These are phyloP conservation scores for Tolypocladium ovalisporum DNA, from an alignment of 2,329 filamentous ascomycete genomes.

Conservation along the genomic window DNA sequence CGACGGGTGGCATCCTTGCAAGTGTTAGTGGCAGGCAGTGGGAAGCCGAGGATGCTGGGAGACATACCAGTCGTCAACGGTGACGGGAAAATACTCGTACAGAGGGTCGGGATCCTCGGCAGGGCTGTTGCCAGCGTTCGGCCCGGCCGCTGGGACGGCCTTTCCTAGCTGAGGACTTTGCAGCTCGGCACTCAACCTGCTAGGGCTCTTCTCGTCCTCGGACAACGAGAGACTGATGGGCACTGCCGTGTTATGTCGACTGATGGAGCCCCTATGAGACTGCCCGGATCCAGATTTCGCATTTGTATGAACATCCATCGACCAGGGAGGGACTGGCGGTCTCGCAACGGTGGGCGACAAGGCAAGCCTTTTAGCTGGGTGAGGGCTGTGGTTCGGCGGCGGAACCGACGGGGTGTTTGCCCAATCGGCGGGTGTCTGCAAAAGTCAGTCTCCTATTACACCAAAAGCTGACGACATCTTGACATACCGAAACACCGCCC, in stretches of 20 bases:
- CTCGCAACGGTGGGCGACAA: conserved; percentile 38
- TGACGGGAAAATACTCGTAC: conserved; percentile 92
- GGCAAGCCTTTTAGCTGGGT: conserved; percentile 40
- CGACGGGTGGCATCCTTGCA: conserved; percentile 68
- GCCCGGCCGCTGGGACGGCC: conserved; percentile 19
- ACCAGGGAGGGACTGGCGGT: conserved; percentile 44
- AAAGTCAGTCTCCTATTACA: conserved; percentile 7
- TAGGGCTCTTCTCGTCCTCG: conserved; percentile 49
- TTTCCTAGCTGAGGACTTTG: conserved; percentile 40
- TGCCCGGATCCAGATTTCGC: conserved; percentile 10
- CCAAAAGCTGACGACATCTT: background rate
- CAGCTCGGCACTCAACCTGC: conserved; percentile 36
- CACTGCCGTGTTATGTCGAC: conserved; percentile 17
- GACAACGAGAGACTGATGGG: conserved; percentile 46
- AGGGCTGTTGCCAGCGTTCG: conserved; percentile 44
- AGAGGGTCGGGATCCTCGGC: conserved; percentile 71
- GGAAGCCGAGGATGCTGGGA: background rate
- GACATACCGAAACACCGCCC: conserved; percentile 22
- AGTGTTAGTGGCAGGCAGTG: background rate
- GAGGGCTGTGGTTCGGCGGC: conserved; percentile 27
- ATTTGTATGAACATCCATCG: conserved; percentile 19
- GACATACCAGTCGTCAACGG: conserved; percentile 70
- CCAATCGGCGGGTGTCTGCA: conserved; percentile 33
- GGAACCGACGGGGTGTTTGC: conserved; percentile 25
- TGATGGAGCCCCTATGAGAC: conserved; percentile 9